Conservation (phyloP, 768 basidiomycete genomes). For the Lyophyllum semitale region DNA sequence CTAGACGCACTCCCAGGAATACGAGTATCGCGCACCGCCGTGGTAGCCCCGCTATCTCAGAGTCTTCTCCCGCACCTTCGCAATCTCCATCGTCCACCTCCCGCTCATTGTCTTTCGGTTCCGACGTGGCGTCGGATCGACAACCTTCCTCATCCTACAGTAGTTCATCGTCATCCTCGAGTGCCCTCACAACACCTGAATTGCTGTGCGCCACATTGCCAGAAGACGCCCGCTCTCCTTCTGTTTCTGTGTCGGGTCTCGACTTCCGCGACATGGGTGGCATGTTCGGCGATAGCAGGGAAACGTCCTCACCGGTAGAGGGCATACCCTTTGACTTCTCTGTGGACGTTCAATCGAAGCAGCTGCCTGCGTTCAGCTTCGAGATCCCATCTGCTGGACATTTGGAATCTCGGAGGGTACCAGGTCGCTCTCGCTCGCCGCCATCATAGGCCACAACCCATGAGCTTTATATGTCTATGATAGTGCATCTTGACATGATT, state of each 20-base stretch:
- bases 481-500: slow-evolving; percentile 21
- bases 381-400: background rate
- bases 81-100: slow-evolving; percentile 13
- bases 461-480: slow-evolving; percentile 13
- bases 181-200: slow-evolving; percentile 14
- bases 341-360: background rate
- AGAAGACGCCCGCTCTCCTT: background rate
- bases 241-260: no score
- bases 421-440: background rate
- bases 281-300: background rate
- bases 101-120: slow-evolving; percentile 6
- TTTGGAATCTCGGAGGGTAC: background rate
- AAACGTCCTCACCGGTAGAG: background rate
- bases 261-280: slow-evolving; percentile 10
- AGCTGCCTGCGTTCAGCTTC: background rate
- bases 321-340: background rate
- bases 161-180: slow-evolving; percentile 13
- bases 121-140: slow-evolving; percentile 5
- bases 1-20: slow-evolving; percentile 24
- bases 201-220: background rate
- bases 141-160: slow-evolving; percentile 15
- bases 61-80: slow-evolving; percentile 11
- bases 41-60: slow-evolving; percentile 9
- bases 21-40: slow-evolving; percentile 13
- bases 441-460: background rate